Conservation (phyloP, 2,329 filamentous ascomycete species). For the Elsinoe australis region DNA sequence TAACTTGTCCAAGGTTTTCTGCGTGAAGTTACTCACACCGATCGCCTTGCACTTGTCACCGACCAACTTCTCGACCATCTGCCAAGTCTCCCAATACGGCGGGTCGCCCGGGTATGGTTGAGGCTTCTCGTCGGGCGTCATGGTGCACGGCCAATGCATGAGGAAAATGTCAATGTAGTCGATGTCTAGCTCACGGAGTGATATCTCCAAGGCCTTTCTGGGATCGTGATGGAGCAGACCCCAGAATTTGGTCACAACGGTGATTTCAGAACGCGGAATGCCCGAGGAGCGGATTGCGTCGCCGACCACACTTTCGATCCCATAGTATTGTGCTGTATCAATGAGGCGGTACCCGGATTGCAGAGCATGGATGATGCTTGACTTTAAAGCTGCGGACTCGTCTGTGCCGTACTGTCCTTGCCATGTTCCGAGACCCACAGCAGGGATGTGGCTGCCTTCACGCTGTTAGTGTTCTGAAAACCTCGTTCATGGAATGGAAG, state of each 20-base stretch:
- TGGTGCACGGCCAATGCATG: conserved; percentile 35
- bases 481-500: neutral
- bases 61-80: conserved; percentile 25
- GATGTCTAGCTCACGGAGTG: conserved; percentile 21
- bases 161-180: conserved; percentile 39
- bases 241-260: conserved; percentile 15
- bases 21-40: conserved; percentile 29
- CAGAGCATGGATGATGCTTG: conserved; percentile 1
- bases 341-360: conserved; percentile 8
- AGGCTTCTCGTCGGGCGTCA: conserved; percentile 22
- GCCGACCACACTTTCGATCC: conserved; percentile 13
- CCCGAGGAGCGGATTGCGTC: conserved; percentile 1
- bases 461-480: neutral
- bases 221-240: neutral
- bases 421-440: conserved; percentile 11
- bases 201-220: conserved; percentile 1
- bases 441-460: conserved; percentile 16
- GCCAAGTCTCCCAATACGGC: conserved; percentile 27
- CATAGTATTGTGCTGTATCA: conserved; percentile 14
- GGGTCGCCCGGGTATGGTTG: neutral
- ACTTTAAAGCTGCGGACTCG: conserved; percentile 1
- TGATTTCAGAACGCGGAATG: conserved; percentile 2
- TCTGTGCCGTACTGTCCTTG: conserved; percentile 10
- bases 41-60: conserved; percentile 27
- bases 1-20: conserved; percentile 25